Evolutionary conservation across 2,329 filamentous ascomycete species (phyloP), one percentile per base, ranked within the genome.

Genomic region (Ophiosphaerella korrae): DNA sequence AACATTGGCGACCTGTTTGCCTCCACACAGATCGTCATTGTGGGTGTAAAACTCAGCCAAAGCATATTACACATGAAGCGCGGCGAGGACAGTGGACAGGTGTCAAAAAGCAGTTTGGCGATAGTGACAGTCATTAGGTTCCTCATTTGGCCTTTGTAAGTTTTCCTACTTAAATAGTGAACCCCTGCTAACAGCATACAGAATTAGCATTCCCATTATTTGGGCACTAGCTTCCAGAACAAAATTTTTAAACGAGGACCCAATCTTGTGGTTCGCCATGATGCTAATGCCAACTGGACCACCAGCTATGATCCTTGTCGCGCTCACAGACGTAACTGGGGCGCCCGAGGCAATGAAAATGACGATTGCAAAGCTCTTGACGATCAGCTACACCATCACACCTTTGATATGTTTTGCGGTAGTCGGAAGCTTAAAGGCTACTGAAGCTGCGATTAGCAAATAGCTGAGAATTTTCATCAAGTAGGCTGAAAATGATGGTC

Each of bases 1-100:
- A 87, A 85, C 48, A 77, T 88, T 18, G 86, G 86, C 3, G 76
- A 79, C 0, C 75, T 89, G 0, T 89, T 89, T 63, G 84, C 86
- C 0, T 80, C 83, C 0, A 72, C 87, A 23, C 87, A 87, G 26
- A 83, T 88, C 13, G 80, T 89, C 13, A 79, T 88, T 0, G 85
- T 87, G 0, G 86, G 87, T 1, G 82, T 87, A n/a, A 86, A 85
- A 56, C 77, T 89, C 1, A 84, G 81, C 48, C 78, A 78, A 18
- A 79, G 81, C 13, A 74, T 84, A 55, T 67, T 76, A 49, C 74
- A 74, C 51, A 77, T 79, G 63, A 78, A 77, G 57, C 67, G 72
- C 29, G 71, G 77, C 41, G 65, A 77, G 45, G 61, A 77, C 32
- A 72, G 73, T 38, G 71, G 72, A 26, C 58, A 63, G 2, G 72